A percentile compares a stretch with the other conserved stretches of the same genome.
Conservation (phyloP, 768 basidiomycete species). For the Tremella yokohamensis region DNA sequence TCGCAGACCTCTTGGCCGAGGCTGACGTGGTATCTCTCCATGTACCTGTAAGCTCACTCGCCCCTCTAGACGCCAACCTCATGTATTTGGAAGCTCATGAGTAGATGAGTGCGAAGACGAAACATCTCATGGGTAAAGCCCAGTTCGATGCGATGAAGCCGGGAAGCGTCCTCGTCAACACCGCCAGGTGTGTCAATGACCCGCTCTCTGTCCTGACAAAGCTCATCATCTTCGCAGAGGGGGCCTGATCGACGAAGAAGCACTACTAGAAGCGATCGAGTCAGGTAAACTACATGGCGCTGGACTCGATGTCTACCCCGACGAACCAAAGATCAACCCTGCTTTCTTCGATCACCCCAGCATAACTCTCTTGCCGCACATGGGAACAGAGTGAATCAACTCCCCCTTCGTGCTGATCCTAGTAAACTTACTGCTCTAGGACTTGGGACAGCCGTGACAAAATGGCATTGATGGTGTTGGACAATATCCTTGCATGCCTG, state of each 20-base stretch:
- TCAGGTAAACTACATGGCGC: slow-evolving; percentile 10
- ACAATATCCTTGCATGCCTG: slow-evolving; percentile 29
- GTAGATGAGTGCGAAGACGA: slow-evolving; percentile 63
- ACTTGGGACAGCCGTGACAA: slow-evolving; percentile 25
- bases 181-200: slow-evolving; percentile 56
- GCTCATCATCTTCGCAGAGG: slow-evolving; percentile 51
- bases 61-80: neutral
- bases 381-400: slow-evolving; percentile 57
- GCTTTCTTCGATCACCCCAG: slow-evolving; percentile 72
- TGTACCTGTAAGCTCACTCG: slow-evolving; percentile 56
- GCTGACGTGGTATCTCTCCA: slow-evolving; percentile 84
- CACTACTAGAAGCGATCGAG: slow-evolving; percentile 65
- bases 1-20: slow-evolving; percentile 63
- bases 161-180: slow-evolving; percentile 74
- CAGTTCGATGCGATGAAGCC: slow-evolving; percentile 72
- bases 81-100: neutral
- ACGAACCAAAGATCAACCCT: slow-evolving; percentile 78
- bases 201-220: neutral
- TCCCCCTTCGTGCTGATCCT: neutral
- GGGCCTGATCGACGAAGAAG: slow-evolving; percentile 79
- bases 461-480: slow-evolving; percentile 29
- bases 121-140: slow-evolving; percentile 66
- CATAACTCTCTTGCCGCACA: slow-evolving; percentile 79
- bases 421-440: slow-evolving; percentile 6
- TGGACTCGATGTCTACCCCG: slow-evolving; percentile 65